Percentiles rank a stretch among this genome's conserved stretches.
These are phyloP conservation scores for Tylopilus sp. DNA, from an alignment of 1,284 basidiomycete species.

Conservation along the genomic window DNA sequence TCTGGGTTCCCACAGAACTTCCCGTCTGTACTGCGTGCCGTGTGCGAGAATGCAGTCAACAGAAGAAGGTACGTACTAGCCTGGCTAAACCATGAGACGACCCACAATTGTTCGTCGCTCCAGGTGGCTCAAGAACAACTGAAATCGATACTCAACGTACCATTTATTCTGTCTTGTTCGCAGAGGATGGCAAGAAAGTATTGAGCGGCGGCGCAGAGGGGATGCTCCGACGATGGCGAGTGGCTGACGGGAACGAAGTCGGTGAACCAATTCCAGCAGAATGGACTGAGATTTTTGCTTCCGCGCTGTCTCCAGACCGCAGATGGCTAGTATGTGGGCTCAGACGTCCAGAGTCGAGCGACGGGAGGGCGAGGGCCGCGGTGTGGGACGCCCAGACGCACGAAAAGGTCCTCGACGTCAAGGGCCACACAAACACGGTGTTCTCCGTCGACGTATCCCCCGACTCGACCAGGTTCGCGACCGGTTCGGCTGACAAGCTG, in stretches of 20 bases:
- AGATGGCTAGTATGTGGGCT: slow-evolving; percentile 10
- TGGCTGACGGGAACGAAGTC: background rate
- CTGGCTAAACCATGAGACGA: background rate
- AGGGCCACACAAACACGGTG: background rate
- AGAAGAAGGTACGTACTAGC: background rate
- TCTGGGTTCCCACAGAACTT: background rate
- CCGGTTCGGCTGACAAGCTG: background rate
- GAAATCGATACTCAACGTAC: background rate
- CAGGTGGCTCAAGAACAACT: background rate
- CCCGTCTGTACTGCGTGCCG: background rate
- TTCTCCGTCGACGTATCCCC: background rate
- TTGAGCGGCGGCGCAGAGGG: background rate
- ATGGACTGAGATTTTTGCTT: background rate
- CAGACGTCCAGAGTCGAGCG: background rate
- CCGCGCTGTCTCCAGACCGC: background rate
- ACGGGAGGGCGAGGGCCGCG: background rate
- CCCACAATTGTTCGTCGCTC: background rate
- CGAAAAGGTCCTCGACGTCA: background rate
- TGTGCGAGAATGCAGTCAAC: background rate
- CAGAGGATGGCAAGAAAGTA: background rate
- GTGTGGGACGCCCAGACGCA: slow-evolving; percentile 5
- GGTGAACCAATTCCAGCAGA: background rate
- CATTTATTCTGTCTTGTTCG: background rate
- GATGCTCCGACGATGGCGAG: slow-evolving; percentile 3
- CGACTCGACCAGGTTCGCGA: background rate